Conservation (phyloP, 2,329 filamentous ascomycete species). For the Cytospora schulzeri region DNA sequence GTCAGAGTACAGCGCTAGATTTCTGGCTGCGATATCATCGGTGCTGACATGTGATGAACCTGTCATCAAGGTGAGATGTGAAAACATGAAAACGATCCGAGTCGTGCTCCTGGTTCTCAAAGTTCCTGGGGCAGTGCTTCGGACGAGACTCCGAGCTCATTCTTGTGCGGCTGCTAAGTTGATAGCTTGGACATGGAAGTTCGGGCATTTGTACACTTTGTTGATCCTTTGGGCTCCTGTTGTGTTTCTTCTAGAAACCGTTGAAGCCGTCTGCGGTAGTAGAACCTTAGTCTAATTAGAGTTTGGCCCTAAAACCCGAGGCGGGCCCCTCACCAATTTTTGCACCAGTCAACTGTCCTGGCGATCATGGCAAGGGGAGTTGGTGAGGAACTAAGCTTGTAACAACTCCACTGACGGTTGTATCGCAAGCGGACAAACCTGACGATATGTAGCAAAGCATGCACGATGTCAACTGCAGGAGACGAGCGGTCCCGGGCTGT, state of each 20-base stretch:
- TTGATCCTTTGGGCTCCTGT: background rate
- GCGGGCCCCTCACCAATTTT: background rate
- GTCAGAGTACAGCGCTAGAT: background rate
- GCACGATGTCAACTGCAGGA: background rate
- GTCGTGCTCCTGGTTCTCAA: background rate
- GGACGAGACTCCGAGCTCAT: background rate
- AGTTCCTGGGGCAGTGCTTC: background rate
- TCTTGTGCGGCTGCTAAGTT: background rate
- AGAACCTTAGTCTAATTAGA: background rate
- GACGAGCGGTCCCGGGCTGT: background rate
- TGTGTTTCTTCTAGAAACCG: background rate
- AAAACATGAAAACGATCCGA: background rate
- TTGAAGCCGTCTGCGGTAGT: background rate
- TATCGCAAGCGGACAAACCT: background rate
- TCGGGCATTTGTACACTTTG: background rate
- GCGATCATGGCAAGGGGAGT: background rate
- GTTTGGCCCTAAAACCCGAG: background rate
- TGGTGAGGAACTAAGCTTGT: background rate
- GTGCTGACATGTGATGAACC: background rate
- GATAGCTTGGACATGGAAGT: background rate
- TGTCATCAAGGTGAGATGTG: background rate
- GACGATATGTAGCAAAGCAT: background rate
- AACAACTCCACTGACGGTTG: background rate
- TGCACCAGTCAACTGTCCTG: background rate
- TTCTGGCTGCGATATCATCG: background rate